Evolutionary conservation across 176 grass and related monocot species (phyloP), one percentile per base, ranked within the genome.

Genomic region (Carex littledalei): DNA sequence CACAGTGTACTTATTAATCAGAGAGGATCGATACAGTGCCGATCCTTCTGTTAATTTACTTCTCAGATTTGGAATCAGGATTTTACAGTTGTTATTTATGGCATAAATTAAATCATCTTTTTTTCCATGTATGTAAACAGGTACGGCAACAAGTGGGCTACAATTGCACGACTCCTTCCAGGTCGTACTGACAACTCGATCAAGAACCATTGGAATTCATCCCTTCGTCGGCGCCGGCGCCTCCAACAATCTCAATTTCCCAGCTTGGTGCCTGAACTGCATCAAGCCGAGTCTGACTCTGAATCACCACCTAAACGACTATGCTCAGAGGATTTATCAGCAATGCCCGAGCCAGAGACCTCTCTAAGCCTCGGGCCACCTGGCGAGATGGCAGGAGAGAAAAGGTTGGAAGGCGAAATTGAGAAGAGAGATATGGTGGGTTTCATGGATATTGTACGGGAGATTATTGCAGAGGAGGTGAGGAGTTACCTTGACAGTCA

Each of bases 181-280:
- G 95, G 95, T 5, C 95, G 95, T 88, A 94, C 95, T 22, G 95
- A 97, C 83, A 97, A 97, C 88, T 88, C 95, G 56, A 90, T 97
- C 89, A 97, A 97, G 89, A 97, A 97, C 79, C 95, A 94, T 89
- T 97, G 95, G 92, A 97, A 97, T 81, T 97, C 92, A 68, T 91
- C 95, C 34, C 95, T 97, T 11, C 89, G 91, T 0, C 81, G 89
- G 2, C 74, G 86, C 39, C 0, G 89, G 67, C 0, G 84, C 56
- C 0, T 70, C 66, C 4, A 14, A 15, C 37, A 5, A 2, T 32
- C 17, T 32, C 53, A 35, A 12, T 26, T n/a, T 22, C 63, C 68
- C 7, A 39, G 39, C 10, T 13, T 21, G 14, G 58, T 43, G 56
- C 86, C 85, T 13, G 10, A 82, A 3, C 63, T 78, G 60, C 54